These are phyloP conservation scores for Eutypa lata DNA, from an alignment of 2,329 filamentous ascomycete genomes.

Conservation along the genomic window DNA sequence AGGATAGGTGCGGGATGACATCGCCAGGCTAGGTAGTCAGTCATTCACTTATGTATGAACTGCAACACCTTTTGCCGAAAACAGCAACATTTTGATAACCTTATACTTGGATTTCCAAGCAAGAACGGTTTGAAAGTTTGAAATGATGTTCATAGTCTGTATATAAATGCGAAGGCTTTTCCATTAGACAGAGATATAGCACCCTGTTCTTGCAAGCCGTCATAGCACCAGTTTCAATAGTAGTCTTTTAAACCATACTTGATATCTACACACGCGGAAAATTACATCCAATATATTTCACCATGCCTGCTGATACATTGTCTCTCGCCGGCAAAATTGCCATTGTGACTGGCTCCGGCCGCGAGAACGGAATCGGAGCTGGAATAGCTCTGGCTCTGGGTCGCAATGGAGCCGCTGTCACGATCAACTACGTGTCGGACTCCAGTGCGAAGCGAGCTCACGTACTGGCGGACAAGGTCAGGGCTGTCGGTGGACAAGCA, in stretches of 20 bases:
- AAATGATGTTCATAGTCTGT: too few relatives aligned
- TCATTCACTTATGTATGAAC: too few relatives aligned
- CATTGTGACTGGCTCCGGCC: slow-evolving; percentile 39
- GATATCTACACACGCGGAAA: too few relatives aligned
- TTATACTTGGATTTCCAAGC: too few relatives aligned
- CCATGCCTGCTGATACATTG: slow-evolving; percentile 29
- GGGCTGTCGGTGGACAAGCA: slow-evolving; percentile 22
- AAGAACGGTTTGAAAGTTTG: too few relatives aligned
- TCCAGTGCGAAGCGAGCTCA: slow-evolving; percentile 26
- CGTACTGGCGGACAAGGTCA: slow-evolving; percentile 22
- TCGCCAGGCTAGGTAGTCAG: too few relatives aligned
- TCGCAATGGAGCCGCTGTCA: slow-evolving; percentile 34
- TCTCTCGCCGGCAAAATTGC: slow-evolving; percentile 37
- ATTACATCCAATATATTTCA: neutral
- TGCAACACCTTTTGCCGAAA: too few relatives aligned
- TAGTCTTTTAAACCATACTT: slow-evolving; percentile 4
- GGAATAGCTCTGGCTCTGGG: slow-evolving; percentile 35
- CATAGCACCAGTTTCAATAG: slow-evolving; percentile 4
- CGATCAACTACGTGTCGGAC: slow-evolving; percentile 36
- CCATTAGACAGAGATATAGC: neutral
- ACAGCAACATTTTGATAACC: too few relatives aligned
- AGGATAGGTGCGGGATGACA: too few relatives aligned
- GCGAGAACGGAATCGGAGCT: slow-evolving; percentile 39
- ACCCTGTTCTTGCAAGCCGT: slow-evolving; percentile 3
- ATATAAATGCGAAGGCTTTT: slow-evolving; percentile 1